Evolutionary conservation across 805 yeast species (phyloP), one percentile per base, ranked within the genome.

Genomic region (Metschnikowia arizonensis): DNA sequence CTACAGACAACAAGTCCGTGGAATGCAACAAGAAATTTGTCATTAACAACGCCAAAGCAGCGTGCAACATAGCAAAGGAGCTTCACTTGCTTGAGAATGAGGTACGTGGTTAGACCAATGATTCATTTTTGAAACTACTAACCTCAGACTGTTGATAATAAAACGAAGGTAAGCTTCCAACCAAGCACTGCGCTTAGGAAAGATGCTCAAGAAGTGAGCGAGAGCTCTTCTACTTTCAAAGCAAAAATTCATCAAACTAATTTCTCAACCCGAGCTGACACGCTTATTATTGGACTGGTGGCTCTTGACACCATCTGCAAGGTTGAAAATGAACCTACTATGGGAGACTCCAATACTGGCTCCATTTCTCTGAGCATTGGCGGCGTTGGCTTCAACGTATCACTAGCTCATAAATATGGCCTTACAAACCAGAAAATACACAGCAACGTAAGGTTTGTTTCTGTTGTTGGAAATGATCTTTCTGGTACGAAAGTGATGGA

Each of bases 311-410:
- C 86, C 0, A 78, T 83, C 4, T 78, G 87, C 50, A 70, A 72
- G 11, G 56, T 83, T 5, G 52, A 60, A 1, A 30, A 49, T 0
- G 42, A 43, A 0, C 43, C 56, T 14, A 54, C 50, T 11, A 55
- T 74, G 54, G 63, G 66, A 10, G 91, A 91, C 47, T 88, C 96
- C 2, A 85, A 85, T 52, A 93, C 93, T 0, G 89, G 93, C 0
- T 58, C 55, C 0, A 72, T 78, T 5, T 55, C 62, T 1, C 72
- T 81, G 2, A 70, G 83, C 0, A 60, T 87, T 7, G 97, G 96
- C 1, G 97, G 96, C 1, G 96, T 88, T 2, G 97, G 88, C 0
- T 82, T 77, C 60, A 88, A 89, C 55, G 81, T 88, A 12, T 81
- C 87, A 0, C 56, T 77, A n/a, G 91, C 93, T 0, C 69, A 84